phyloP scores from a whole-genome alignment of 768 basidiomycete genomes.

The Lentinula edodes region DNA sequence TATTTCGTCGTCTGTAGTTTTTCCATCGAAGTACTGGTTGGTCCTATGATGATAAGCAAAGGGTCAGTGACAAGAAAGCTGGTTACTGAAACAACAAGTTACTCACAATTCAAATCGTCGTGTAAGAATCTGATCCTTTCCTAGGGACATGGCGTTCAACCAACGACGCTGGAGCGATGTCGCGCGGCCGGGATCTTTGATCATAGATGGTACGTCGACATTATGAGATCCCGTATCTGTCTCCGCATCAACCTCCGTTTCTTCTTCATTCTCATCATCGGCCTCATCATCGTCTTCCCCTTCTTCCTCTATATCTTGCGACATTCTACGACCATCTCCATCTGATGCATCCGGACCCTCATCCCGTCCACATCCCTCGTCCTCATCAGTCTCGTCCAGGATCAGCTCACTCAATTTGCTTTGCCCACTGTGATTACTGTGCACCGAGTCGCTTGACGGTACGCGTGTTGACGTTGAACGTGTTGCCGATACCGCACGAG shows the following conservation, averaged over 20 bases:
- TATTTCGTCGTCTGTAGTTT: constrained; percentile 88
- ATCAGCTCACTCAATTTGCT: constrained; percentile 31
- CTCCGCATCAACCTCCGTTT: constrained; percentile 41
- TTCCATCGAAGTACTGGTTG: constrained; percentile 91
- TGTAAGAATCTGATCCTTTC: constrained; percentile 63
- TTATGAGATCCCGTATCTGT: constrained; percentile 7
- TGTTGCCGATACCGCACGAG: neutral
- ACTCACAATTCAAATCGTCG: constrained; percentile 76
- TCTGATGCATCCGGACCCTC: too few species aligned
- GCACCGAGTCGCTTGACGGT: constrained; percentile 41
- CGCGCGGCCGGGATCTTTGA: constrained; percentile 78
- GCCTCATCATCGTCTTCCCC: constrained; percentile 13
- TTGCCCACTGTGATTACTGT: constrained; percentile 13
- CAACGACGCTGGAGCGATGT: constrained; percentile 75
- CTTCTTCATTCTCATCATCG: constrained; percentile 25
- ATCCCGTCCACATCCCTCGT: too few species aligned
- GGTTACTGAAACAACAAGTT: neutral
- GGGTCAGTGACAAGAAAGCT: neutral
- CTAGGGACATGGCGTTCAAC: constrained; percentile 88
- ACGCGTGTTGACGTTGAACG: constrained; percentile 17
- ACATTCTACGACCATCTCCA: too few species aligned
- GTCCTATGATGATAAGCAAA: constrained; percentile 36
- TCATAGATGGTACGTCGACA: constrained; percentile 51
- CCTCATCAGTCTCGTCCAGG: constrained; percentile 12
- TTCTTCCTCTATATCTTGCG: constrained; percentile 1